Conservation (phyloP, 164 flowering plant species). For the Aristolochia californica region DNA sequence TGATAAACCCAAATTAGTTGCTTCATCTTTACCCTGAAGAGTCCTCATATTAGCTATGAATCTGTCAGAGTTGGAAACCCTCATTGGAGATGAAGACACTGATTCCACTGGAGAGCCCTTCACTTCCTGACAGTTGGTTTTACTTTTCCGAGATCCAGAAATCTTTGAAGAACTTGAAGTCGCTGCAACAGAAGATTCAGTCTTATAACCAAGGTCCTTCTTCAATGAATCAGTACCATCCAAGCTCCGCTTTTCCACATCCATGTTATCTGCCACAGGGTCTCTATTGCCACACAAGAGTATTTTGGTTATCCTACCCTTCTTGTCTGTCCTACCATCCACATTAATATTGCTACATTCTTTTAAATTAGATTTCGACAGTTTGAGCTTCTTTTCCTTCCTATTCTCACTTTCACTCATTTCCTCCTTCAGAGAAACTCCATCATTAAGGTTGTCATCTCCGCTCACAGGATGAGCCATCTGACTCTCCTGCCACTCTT, state of each 20-base stretch:
- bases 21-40: slow-evolving; percentile 29
- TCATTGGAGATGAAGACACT: slow-evolving; percentile 88
- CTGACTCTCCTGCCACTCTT: slow-evolving; percentile 29
- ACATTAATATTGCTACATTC: slow-evolving; percentile 21
- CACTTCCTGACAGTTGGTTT: slow-evolving; percentile 38
- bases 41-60: slow-evolving; percentile 19
- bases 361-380: slow-evolving; percentile 19
- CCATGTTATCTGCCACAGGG: slow-evolving; percentile 13
- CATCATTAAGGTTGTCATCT: slow-evolving; percentile 11
- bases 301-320: slow-evolving; percentile 12
- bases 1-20: slow-evolving; percentile 18
- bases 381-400: slow-evolving; percentile 28
- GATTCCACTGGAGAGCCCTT: slow-evolving; percentile 94
- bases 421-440: slow-evolving; percentile 18
- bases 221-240: slow-evolving; percentile 37
- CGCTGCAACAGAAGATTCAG: slow-evolving; percentile 45
- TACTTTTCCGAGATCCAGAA: slow-evolving; percentile 60
- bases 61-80: slow-evolving; percentile 42
- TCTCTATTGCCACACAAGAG: slow-evolving; percentile 16
- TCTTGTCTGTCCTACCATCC: slow-evolving; percentile 19
- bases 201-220: slow-evolving; percentile 33
- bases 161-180: slow-evolving; percentile 93
- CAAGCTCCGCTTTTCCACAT: slow-evolving; percentile 23
- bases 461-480: slow-evolving; percentile 8
- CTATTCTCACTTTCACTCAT: slow-evolving; percentile 21